Base-by-base conservation (phyloP, 2,329 filamentous ascomycete genomes). In the Chalaropsis ovoidea region DNA sequence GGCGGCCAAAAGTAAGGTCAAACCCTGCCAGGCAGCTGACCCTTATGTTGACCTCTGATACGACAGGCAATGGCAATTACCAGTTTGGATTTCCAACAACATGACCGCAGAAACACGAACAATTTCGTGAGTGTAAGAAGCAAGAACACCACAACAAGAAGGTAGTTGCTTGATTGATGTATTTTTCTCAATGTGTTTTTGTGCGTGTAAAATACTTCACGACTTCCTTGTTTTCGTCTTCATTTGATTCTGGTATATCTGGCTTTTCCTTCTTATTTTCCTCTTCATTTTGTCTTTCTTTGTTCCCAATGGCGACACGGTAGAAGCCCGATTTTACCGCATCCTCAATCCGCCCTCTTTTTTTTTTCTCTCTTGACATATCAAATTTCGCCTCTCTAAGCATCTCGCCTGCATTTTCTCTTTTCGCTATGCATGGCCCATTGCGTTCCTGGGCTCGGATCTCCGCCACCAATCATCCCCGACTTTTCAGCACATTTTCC, bases 371-470 rank as follows among this genome's bases (percentile, higher is more conserved):
- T 17, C 27, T 22, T 52, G 15, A 27, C 17, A 52, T n/a, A 39
- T 47, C 11, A 8, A 45, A 24, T 58, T n/a, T 22, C 10, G n/a
- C 52, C 22, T 39, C 27, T 58, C n/a, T 22, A 35, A 39, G 54
- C 42, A 52, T 49, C n/a, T 39, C 24, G 62, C 19, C 3, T 41
- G 8, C 27, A 24, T 27, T 39, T 45, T 17, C 17, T 27, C 13
- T 39, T 35, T 41, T 61, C 41, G 47, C 47, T 27, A 67, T 67
- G 65, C 65, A 52, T 49, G 39, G 62, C 65, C 56, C 54, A 47
- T 39, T 67, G 62, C 62, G 49, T 11, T 64, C 65, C n/a, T 67
- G 65, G 65, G 43, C 65, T 61, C 65, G 62, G 56, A 42, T 67
- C 24, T 62, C 62, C 54, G 56, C 62, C 58, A 42, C 58, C 27